Evolutionary conservation across 306 rosid species (phyloP).

Genomic region (cucumber (Cucumis sativus)): Cucumber_9930_V3 NC_026659.2:26175001-26175500

Average conservation of each 20-base stretch:
- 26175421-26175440: neutral
- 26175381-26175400: no score
- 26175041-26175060: no score
- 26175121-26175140: no score
- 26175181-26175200: neutral
- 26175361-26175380: neutral
- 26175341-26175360: neutral
- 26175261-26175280: conserved; percentile 4
- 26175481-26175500: neutral
- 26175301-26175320: neutral
- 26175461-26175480: neutral
- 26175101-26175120: no score
- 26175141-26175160: no score
- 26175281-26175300: neutral
- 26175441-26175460: neutral
- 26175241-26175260: neutral
- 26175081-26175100: no score
- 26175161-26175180: no score
- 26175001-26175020: neutral
- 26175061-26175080: no score
- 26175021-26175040: no score
- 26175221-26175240: neutral
- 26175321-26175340: neutral
- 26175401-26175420: neutral
- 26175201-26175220: neutral